A percentile compares a stretch with the other conserved stretches of the same genome.
Evolutionary conservation across 2,329 filamentous ascomycete genomes (phyloP).

Genomic region (Thelonectria blattea): DNA sequence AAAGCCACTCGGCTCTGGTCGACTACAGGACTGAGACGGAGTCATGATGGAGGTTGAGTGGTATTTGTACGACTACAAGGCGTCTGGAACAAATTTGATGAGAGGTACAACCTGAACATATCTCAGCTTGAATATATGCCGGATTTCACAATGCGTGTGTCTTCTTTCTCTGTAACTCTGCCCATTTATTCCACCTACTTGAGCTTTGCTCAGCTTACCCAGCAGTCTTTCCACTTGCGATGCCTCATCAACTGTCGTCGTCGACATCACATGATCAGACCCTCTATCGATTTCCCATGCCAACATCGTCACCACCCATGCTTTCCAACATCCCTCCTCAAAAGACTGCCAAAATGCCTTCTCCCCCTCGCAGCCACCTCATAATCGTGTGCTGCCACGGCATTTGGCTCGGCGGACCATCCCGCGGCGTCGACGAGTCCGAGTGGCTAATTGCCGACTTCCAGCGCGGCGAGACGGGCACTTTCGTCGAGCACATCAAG

Average conservation of each 20-base stretch:
- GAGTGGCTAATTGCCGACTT: conserved; percentile 80
- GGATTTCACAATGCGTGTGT: background rate
- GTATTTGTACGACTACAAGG: conserved; percentile 16
- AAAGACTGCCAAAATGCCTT: conserved; percentile 17
- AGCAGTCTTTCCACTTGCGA: background rate
- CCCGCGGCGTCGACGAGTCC: conserved; percentile 57
- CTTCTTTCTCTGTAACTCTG: background rate
- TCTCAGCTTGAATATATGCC: background rate
- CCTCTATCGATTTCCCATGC: conserved; percentile 14
- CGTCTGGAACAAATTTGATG: background rate
- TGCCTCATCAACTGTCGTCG: background rate
- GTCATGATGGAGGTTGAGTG: background rate
- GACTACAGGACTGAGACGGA: conserved; percentile 17
- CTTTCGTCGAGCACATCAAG: conserved; percentile 78
- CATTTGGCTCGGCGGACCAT: conserved; percentile 70
- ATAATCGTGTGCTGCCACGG: conserved; percentile 86
- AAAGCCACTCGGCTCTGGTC: conserved; percentile 15
- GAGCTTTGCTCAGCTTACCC: background rate
- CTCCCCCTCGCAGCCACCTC: conserved; percentile 56
- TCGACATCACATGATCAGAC: conserved; percentile 39
- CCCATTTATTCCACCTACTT: background rate
- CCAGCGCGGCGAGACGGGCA: conserved; percentile 77
- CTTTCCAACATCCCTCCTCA: conserved; percentile 20
- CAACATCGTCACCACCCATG: background rate
- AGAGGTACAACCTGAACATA: background rate